These are phyloP conservation scores for Calocera viscosa DNA, from an alignment of 768 basidiomycete species.

Conservation along the genomic window DNA sequence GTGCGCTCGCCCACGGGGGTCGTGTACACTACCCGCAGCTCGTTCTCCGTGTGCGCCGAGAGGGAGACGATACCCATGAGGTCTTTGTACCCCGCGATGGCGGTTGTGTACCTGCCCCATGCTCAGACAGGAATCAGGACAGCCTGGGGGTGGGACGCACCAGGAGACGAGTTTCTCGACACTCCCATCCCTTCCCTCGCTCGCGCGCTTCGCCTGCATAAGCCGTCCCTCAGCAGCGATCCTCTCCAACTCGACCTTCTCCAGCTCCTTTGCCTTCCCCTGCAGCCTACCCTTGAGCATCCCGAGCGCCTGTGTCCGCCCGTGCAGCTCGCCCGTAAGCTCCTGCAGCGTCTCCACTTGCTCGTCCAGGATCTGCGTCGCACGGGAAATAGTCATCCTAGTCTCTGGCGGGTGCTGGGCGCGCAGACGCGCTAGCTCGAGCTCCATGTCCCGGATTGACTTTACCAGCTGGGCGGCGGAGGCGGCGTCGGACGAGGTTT, in stretches of 20 bases:
- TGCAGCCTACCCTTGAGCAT: slow-evolving; percentile 28
- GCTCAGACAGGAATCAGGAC: slow-evolving; percentile 41
- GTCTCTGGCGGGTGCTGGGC: slow-evolving; percentile 64
- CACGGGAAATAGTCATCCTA: slow-evolving; percentile 61
- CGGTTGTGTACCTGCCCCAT: slow-evolving; percentile 51
- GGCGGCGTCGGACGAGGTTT: slow-evolving; percentile 39
- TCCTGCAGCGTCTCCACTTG: slow-evolving; percentile 72
- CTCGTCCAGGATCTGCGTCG: slow-evolving; percentile 56
- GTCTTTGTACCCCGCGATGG: slow-evolving; percentile 50
- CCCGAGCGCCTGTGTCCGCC: not conserved
- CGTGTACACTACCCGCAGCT: slow-evolving; percentile 56
- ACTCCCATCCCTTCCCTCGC: slow-evolving; percentile 42
- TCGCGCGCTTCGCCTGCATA: slow-evolving; percentile 57
- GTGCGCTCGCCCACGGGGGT: not conserved
- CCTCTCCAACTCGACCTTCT: slow-evolving; percentile 44
- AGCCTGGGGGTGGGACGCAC: slow-evolving; percentile 53
- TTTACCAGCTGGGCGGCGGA: slow-evolving; percentile 52
- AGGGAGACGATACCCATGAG: slow-evolving; percentile 49
- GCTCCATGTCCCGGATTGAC: slow-evolving; percentile 70
- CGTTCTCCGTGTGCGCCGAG: slow-evolving; percentile 56
- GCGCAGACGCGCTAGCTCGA: slow-evolving; percentile 65
- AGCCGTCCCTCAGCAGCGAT: slow-evolving; percentile 47
- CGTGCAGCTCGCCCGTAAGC: slow-evolving; percentile 52
- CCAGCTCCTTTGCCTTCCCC: slow-evolving; percentile 39
- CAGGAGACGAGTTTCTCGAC: slow-evolving; percentile 28